Conservation (phyloP, 2,329 filamentous ascomycete species). For the Aspergillus nomiae region DNA sequence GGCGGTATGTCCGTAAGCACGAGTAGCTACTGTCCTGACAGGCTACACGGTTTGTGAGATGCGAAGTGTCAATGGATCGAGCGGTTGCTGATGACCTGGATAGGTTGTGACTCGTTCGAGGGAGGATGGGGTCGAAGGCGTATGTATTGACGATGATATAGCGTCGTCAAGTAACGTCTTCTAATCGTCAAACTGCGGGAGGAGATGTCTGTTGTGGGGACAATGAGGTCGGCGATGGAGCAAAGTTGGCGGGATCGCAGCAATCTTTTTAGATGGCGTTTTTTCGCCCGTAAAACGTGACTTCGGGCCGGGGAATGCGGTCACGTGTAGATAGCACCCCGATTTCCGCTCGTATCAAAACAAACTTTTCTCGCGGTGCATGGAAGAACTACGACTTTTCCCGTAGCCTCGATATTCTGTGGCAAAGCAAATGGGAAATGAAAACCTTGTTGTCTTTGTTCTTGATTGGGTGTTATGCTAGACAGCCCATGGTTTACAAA, state of each 20-base stretch:
- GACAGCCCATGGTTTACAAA: not conserved
- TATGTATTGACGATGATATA: not conserved
- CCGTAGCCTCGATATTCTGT: not conserved
- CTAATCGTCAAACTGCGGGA: not conserved
- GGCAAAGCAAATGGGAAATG: not conserved
- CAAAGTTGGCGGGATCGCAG: constrained; percentile 18
- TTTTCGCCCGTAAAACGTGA: constrained; percentile 28
- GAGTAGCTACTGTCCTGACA: constrained; percentile 13
- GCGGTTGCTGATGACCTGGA: constrained; percentile 4
- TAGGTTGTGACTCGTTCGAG: not conserved
- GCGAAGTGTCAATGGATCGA: constrained; percentile 9
- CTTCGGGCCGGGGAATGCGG: not conserved
- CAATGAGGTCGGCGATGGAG: constrained; percentile 18
- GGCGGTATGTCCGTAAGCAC: constrained; percentile 3
- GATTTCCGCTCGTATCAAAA: constrained; percentile 17
- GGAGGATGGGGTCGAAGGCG: not conserved
- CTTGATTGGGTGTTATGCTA: not conserved
- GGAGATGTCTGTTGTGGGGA: not conserved
- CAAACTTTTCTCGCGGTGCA: constrained; percentile 11
- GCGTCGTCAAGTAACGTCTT: not conserved
- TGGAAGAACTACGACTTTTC: constrained; percentile 1
- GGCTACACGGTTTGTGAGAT: constrained; percentile 7
- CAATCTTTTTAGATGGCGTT: constrained; percentile 23
- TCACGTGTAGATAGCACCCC: constrained; percentile 22
- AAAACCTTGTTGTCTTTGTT: not conserved